Percentiles rank a stretch among this genome's conserved stretches.
Conservation (phyloP, 768 basidiomycete genomes). For the Boletus rufocinnamomeus region DNA sequence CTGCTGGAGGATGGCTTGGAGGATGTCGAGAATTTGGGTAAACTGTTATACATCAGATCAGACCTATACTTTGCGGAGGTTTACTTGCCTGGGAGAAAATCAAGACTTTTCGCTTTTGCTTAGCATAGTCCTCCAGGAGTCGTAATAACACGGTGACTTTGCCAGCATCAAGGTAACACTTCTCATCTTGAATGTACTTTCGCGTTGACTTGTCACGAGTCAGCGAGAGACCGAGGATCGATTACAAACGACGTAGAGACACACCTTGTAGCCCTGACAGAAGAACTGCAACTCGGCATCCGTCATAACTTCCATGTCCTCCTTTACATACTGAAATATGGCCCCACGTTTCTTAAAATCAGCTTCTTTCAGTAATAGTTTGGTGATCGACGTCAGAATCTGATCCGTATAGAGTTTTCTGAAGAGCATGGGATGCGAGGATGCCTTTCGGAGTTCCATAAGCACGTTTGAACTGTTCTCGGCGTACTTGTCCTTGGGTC, state of each 20-base stretch:
- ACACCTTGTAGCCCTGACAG: slow-evolving; percentile 82
- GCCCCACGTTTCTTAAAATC: slow-evolving; percentile 87
- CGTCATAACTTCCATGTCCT: slow-evolving; percentile 98
- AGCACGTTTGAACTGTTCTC: slow-evolving; percentile 92
- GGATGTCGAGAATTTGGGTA: slow-evolving; percentile 92
- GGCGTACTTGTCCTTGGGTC: slow-evolving; percentile 66
- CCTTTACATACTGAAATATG: slow-evolving; percentile 82
- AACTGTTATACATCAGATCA: slow-evolving; percentile 54
- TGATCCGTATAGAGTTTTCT: slow-evolving; percentile 80
- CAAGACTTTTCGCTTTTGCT: slow-evolving; percentile 76
- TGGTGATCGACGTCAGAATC: slow-evolving; percentile 71
- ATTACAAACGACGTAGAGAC: background rate
- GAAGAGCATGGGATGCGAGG: slow-evolving; percentile 96
- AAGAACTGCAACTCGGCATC: slow-evolving; percentile 93
- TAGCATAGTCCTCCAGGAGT: slow-evolving; percentile 66
- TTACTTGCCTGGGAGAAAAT: slow-evolving; percentile 88
- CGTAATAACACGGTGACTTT: slow-evolving; percentile 77
- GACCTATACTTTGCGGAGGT: background rate
- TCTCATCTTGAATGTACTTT: slow-evolving; percentile 71
- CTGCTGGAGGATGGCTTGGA: slow-evolving; percentile 78
- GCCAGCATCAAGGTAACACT: slow-evolving; percentile 83
- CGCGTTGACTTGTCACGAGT: slow-evolving; percentile 56
- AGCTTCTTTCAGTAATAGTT: slow-evolving; percentile 83
- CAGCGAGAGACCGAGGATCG: background rate
- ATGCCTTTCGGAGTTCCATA: slow-evolving; percentile 97